Percentiles rank a stretch among this genome's conserved stretches.
These are phyloP conservation scores for Mortierella claussenii DNA, from an alignment of 192 early-diverging fungal genomes.

Conservation along the genomic window DNA sequence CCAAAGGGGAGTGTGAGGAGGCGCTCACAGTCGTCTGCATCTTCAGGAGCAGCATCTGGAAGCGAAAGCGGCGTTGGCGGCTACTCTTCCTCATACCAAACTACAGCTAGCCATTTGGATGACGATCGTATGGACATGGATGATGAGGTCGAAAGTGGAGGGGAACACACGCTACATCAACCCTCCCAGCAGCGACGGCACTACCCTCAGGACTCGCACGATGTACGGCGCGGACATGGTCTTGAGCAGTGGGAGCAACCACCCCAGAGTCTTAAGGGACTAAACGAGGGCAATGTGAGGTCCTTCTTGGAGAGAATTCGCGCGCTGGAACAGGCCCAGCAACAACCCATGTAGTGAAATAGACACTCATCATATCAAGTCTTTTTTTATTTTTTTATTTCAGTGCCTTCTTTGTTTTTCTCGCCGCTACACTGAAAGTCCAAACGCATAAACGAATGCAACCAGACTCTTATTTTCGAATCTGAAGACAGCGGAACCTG, in stretches of 20 bases:
- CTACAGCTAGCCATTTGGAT: conserved; percentile 22
- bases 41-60: conserved; percentile 1
- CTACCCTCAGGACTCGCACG: neutral
- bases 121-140: conserved; percentile 22
- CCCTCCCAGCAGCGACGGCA: neutral
- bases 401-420: neutral
- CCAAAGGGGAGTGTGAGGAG: neutral
- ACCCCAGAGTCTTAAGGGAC: conserved; percentile 9
- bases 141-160: neutral
- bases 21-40: neutral
- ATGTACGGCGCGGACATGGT: too few relatives aligned
- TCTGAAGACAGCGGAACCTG: conserved; percentile 35
- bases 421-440: conserved; percentile 12
- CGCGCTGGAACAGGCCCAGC: conserved; percentile 31
- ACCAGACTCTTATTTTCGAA: conserved; percentile 44
- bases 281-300: conserved; percentile 46
- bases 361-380: neutral
- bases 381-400: neutral
- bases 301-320: conserved; percentile 47
- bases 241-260: too few relatives aligned
- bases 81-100: conserved; percentile 10
- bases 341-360: conserved; percentile 4
- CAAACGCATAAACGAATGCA: conserved; percentile 37
- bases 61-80: conserved; percentile 23
- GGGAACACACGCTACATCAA: neutral